Percentiles rank a stretch among this genome's conserved stretches.
phyloP scores from a whole-genome alignment of 2,329 filamentous ascomycete species.

The Talaromyces sp. region DNA sequence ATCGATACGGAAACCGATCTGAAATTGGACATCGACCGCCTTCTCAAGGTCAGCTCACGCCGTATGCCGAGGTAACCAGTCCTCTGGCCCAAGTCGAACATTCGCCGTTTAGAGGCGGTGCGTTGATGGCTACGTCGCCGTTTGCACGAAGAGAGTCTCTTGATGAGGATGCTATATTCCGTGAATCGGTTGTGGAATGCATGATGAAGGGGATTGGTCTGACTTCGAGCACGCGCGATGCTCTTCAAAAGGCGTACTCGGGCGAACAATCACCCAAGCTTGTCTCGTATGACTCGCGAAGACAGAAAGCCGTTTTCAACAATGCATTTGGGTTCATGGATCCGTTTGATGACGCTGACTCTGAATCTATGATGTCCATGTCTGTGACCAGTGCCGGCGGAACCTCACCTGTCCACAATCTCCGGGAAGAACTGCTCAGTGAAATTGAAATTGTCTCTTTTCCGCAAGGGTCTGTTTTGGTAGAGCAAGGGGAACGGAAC shows the following conservation, averaged over 20 bases:
- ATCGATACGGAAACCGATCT: conserved; percentile 57
- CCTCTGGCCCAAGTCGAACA: conserved; percentile 43
- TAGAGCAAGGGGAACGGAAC: conserved; percentile 95
- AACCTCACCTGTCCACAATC: conserved; percentile 60
- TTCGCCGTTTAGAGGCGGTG: conserved; percentile 34
- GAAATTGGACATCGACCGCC: conserved; percentile 25
- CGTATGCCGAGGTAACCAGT: conserved; percentile 23
- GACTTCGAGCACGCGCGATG: conserved; percentile 60
- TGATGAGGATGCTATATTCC: conserved; percentile 84
- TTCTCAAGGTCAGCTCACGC: conserved; percentile 24
- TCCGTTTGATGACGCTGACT: conserved; percentile 82
- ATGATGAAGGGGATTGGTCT: conserved; percentile 93
- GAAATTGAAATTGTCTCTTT: conserved; percentile 98
- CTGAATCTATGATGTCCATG: conserved; percentile 71
- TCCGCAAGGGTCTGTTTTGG: conserved; percentile 86
- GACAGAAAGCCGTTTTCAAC: conserved; percentile 74
- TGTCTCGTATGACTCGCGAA: conserved; percentile 75
- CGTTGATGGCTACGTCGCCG: conserved; percentile 28
- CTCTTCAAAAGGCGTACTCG: conserved; percentile 65
- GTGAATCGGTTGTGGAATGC: conserved; percentile 86
- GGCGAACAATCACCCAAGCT: conserved; percentile 81
- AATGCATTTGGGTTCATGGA: conserved; percentile 93
- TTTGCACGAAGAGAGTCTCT: conserved; percentile 73
- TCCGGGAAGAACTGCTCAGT: conserved; percentile 78
- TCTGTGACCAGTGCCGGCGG: conserved; percentile 64